Conservation (phyloP, 495 filamentous ascomycete genomes). For the Massariosphaeria phaeospora region DNA sequence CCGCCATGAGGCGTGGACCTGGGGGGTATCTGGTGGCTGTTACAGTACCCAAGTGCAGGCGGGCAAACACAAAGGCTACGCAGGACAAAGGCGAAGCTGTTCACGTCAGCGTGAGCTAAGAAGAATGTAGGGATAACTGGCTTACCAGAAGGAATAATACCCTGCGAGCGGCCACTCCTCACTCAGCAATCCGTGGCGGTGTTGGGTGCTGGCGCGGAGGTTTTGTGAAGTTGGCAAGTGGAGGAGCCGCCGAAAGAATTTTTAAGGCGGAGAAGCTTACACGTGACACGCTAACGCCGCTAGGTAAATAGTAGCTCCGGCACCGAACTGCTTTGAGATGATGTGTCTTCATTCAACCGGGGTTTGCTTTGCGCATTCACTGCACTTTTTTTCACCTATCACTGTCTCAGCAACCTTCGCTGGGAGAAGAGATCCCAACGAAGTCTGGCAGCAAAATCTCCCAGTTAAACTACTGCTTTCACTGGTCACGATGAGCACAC, state of each 20-base stretch:
- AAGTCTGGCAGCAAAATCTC: no score
- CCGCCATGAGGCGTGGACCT: slow-evolving; percentile 4
- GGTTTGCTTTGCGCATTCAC: no score
- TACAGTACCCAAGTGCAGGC: no score
- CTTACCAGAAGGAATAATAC: background rate
- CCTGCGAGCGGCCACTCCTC: background rate
- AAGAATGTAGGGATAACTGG: background rate
- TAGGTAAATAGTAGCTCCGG: no score
- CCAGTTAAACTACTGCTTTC: no score
- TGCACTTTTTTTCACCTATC: no score
- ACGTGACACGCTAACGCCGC: no score
- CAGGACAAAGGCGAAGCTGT: slow-evolving; percentile 13
- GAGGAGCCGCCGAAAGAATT: background rate
- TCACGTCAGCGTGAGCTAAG: slow-evolving; percentile 28
- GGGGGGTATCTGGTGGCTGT: no score
- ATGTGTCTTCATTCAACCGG: background rate
- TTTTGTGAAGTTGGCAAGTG: background rate
- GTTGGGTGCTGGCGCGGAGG: background rate
- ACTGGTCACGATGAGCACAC: background rate
- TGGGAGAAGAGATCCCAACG: no score
- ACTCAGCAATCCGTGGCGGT: background rate
- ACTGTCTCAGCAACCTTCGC: no score
- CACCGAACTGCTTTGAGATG: background rate
- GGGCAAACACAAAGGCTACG: background rate
- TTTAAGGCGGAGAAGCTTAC: no score